Evolutionary conservation across 2,329 filamentous ascomycete species (phyloP), one percentile per base, ranked within the genome.

Genomic region (Xylariomycetidae sp.): DNA sequence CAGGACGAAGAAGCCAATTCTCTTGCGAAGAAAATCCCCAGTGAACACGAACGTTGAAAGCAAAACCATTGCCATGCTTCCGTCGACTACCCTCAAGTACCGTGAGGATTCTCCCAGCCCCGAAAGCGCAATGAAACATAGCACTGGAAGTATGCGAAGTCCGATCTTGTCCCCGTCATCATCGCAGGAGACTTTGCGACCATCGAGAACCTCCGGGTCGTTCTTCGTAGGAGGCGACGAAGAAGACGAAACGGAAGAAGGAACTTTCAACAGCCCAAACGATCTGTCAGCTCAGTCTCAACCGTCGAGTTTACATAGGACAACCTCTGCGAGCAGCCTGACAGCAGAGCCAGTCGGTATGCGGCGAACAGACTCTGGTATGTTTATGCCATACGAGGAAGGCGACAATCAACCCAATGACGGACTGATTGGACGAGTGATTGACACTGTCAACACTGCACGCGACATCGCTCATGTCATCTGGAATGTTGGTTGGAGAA

Each of bases 351-450:
- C 70, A 27, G 66, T 61, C 13, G 80, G 81, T 33, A 81, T 94
- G 69, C 79, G 82, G 42, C 74, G 88, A 46, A 94, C 87, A 14
- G 70, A 80, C 31, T 92, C 87, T 25, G 88, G 88, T 47, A 94
- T 94, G 86, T 84, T 94, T 50, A 89, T 94, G 84, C 86, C 88
- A 6, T 84, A 82, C 48, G 85, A 88, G 48, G 83, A 88, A 48
- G 79, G 79, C 40, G 85, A 88, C 44, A 67, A 60, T 55, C 70
- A 59, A 29, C 66, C 70, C 40, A 76, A 66, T 51, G 68, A 72
- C 32, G 82, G 83, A 29, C 70, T 94, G 35, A 75, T 94, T 53
- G 84, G 85, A 40, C 80, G 82, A 50, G 80, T 94, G 31, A 79
- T 89, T 56, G 85, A 94, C 62, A 90, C 85, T 50, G 76, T 83